These are phyloP conservation scores for Hirsutella thompsonii DNA, from an alignment of 2,329 filamentous ascomycete species.

Conservation along the genomic window DNA sequence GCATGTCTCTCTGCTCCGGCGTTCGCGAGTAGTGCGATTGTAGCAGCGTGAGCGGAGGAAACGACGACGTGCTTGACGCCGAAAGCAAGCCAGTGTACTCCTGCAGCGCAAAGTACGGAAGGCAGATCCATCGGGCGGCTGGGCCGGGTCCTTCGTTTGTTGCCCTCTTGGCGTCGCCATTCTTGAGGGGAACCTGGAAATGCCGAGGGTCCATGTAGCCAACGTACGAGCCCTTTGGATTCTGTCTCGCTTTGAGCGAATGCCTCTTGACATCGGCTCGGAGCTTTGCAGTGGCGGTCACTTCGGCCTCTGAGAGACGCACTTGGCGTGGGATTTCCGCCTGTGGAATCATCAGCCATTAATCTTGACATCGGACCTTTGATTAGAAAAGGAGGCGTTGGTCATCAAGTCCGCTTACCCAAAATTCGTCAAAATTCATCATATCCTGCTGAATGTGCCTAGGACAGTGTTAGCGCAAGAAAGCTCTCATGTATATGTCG, in stretches of 20 bases:
- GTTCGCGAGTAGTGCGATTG: conserved; percentile 29
- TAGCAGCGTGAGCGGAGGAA: conserved; percentile 29
- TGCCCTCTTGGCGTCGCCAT: conserved; percentile 7
- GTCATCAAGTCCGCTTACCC: conserved; percentile 17
- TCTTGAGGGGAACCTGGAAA: conserved; percentile 21
- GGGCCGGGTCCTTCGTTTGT: conserved; percentile 4
- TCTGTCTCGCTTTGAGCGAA: conserved; percentile 22
- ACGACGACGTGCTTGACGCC: conserved; percentile 17
- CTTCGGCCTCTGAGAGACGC: conserved; percentile 20
- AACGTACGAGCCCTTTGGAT: conserved; percentile 23
- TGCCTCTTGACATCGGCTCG: conserved; percentile 23
- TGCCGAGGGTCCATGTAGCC: conserved; percentile 27
- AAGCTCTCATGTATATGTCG: not conserved
- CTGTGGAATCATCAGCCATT: conserved; percentile 11
- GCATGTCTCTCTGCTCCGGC: conserved; percentile 26
- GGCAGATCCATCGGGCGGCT: conserved; percentile 25
- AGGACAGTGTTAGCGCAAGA: conserved; percentile 5
- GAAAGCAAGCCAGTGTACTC: conserved; percentile 25
- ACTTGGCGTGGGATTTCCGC: conserved; percentile 20
- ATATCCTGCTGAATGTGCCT: conserved; percentile 25
- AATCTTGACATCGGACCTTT: no score
- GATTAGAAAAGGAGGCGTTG: no score
- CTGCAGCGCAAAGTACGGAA: conserved; percentile 34
- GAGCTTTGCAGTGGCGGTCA: conserved; percentile 20
- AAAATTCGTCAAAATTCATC: conserved; percentile 29